These are phyloP conservation scores for Geotrichum reessii DNA, from an alignment of 1,139 yeast genomes.

Conservation along the genomic window DNA sequence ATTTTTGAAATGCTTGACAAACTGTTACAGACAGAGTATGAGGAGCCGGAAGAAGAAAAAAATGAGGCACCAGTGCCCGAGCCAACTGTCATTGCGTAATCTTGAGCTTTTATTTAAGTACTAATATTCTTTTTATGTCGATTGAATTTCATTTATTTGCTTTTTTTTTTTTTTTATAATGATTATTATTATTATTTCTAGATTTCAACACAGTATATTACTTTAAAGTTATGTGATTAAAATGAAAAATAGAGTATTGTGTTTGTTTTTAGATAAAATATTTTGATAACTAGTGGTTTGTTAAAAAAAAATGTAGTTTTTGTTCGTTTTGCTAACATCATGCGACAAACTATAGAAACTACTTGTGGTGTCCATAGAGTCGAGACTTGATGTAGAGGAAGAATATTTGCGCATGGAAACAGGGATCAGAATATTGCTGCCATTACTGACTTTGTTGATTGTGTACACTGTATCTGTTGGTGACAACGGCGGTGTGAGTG, in stretches of 20 bases:
- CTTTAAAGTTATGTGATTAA: too few species aligned
- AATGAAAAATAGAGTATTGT: too few species aligned
- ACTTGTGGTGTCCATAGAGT: neutral
- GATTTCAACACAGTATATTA: too few species aligned
- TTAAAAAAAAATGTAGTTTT: neutral
- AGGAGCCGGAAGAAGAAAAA: constrained; percentile 9
- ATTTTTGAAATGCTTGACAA: constrained; percentile 6
- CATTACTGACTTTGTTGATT: neutral
- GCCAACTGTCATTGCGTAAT: neutral
- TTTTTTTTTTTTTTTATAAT: neutral
- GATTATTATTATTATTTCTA: neutral
- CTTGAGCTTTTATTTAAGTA: neutral
- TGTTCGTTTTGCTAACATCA: neutral
- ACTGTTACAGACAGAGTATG: constrained; percentile 5
- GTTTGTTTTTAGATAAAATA: too few species aligned
- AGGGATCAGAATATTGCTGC: neutral
- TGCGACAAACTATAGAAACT: neutral
- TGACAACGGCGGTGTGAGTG: neutral
- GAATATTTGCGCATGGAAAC: neutral
- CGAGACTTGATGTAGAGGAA: neutral
- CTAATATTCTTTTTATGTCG: neutral
- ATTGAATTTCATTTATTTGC: neutral
- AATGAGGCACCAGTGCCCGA: constrained; percentile 15
- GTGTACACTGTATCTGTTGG: neutral
- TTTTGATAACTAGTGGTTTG: too few species aligned